phyloP scores from a whole-genome alignment of 2,329 filamentous ascomycete genomes.

The Tolypocladium album region DNA sequence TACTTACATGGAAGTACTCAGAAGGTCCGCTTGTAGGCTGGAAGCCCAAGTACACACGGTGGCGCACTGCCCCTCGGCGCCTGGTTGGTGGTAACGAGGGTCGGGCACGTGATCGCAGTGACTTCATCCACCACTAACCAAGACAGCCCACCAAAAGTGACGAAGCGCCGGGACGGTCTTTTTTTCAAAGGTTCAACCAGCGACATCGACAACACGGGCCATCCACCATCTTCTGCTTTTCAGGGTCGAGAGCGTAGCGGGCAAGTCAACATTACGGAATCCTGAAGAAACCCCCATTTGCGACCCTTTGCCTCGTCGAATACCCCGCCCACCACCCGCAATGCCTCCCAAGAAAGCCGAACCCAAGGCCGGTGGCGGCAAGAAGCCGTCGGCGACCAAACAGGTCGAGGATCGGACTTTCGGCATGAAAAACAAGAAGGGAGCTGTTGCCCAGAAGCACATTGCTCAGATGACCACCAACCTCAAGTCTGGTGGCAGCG shows the following conservation, averaged over 20 bases:
- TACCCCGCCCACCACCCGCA: constrained; percentile 26
- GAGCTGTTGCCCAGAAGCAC: constrained; percentile 76
- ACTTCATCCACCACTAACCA: constrained; percentile 15
- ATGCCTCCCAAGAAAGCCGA: constrained; percentile 65
- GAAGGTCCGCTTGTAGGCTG: too few relatives aligned
- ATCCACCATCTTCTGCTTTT: neutral
- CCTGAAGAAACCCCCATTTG: neutral
- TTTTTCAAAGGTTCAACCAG: constrained; percentile 5
- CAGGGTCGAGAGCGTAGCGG: neutral
- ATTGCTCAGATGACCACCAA: constrained; percentile 76
- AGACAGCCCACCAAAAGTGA: constrained; percentile 9
- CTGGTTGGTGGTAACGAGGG: constrained; percentile 2
- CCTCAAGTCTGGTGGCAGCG: constrained; percentile 61
- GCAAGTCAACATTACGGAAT: neutral
- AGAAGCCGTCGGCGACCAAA: constrained; percentile 49
- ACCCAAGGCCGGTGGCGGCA: constrained; percentile 35
- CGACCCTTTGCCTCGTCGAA: neutral
- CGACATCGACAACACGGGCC: neutral
- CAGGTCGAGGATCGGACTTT: constrained; percentile 89
- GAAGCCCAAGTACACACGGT: too few relatives aligned
- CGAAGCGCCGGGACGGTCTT: constrained; percentile 3
- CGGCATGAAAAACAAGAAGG: constrained; percentile 99
- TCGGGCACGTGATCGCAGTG: constrained; percentile 13
- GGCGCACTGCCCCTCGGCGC: neutral
- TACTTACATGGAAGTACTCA: neutral